Percentiles rank a stretch among this genome's conserved stretches.
Evolutionary conservation across 345 rosid genomes (phyloP).

Genomic region (Gossypium longicalyx): DNA sequence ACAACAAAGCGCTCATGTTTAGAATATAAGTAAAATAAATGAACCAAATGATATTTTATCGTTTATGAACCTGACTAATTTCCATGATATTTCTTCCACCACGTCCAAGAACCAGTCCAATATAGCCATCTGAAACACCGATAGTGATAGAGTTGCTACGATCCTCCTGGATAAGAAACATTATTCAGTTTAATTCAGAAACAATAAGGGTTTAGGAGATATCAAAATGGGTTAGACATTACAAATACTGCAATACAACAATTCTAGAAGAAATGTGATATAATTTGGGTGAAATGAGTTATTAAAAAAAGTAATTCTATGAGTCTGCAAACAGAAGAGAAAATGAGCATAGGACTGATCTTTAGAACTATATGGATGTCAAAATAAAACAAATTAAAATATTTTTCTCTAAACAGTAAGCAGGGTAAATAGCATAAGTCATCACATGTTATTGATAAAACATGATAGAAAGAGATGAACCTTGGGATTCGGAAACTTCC

Average conservation of each 20-base stretch:
- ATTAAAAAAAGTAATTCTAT: not conserved
- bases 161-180: constrained; percentile 60
- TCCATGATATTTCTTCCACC: constrained; percentile 97
- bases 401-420: not conserved
- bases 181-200: not conserved
- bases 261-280: not conserved
- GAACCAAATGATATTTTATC: constrained; percentile 3
- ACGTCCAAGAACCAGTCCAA: constrained; percentile 95
- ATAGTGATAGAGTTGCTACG: constrained; percentile 63
- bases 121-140: constrained; percentile 88
- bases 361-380: not conserved
- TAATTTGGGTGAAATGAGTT: not conserved
- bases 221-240: not conserved
- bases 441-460: constrained; percentile 14
- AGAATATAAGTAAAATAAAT: constrained; percentile 2
- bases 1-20: constrained; percentile 12
- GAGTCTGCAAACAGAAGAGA: not conserved
- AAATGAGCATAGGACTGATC: not conserved
- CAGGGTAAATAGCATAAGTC: constrained; percentile 12
- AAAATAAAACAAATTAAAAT: constrained; percentile 6
- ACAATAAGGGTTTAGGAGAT: not conserved
- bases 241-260: not conserved
- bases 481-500: constrained; percentile 79
- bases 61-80: constrained; percentile 71
- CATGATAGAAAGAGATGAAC: constrained; percentile 36